Conservation (phyloP, 805 yeast genomes). For the Wickerhamomyces sydowiorum region DNA sequence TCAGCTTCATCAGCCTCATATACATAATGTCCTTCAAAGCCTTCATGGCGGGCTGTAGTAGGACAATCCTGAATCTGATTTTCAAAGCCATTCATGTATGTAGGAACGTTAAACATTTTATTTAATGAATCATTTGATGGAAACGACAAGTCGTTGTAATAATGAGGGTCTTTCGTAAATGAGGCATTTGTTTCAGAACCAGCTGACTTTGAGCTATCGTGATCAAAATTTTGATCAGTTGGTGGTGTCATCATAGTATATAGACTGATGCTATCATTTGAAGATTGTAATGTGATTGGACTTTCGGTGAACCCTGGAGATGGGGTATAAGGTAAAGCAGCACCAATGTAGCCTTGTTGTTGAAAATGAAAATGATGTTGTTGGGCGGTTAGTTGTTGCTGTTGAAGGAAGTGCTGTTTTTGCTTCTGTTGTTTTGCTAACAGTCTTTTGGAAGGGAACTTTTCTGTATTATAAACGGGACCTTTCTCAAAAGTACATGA, state of each 20-base stretch:
- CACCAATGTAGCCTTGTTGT: no score
- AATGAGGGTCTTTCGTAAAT: not conserved
- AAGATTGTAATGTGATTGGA: no score
- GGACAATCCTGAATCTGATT: not conserved
- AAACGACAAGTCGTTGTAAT: not conserved
- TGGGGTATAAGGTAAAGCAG: no score
- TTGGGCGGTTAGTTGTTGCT: no score
- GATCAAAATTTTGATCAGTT: not conserved
- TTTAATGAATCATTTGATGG: not conserved
- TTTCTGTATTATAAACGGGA: constrained; percentile 11
- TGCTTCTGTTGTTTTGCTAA: not conserved
- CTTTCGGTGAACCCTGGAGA: no score
- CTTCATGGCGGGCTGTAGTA: not conserved
- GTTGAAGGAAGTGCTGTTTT: no score
- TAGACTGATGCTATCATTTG: no score
- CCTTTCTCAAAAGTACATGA: constrained; percentile 29
- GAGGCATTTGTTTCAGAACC: not conserved
- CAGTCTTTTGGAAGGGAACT: not conserved
- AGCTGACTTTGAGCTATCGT: not conserved
- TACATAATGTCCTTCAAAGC: not conserved
- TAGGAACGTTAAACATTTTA: not conserved
- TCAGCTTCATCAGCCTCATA: not conserved
- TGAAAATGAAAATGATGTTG: no score
- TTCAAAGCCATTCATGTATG: not conserved
- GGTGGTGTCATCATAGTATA: not conserved